phyloP scores from a whole-genome alignment of 495 filamentous ascomycete species.

The Penicillium cataractarum region DNA sequence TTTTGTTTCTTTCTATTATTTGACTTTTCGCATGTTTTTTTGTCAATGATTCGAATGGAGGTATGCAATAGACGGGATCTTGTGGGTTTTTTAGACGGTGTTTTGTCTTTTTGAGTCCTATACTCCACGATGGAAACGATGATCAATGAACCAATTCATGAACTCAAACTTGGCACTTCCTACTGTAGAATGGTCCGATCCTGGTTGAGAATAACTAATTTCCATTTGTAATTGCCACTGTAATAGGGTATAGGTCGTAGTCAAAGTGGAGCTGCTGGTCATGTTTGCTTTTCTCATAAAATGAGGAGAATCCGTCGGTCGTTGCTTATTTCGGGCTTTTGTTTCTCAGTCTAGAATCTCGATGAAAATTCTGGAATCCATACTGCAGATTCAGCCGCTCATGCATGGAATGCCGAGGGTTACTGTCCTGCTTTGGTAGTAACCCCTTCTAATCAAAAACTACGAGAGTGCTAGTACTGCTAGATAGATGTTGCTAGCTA shows the following conservation, averaged over 20 bases:
- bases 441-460: neutral
- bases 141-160: neutral
- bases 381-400: neutral
- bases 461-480: neutral
- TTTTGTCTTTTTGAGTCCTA: neutral
- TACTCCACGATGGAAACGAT: neutral
- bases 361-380: neutral
- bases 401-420: neutral
- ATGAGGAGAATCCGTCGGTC: neutral
- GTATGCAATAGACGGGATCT: neutral
- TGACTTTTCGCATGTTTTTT: neutral
- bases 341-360: neutral
- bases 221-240: neutral
- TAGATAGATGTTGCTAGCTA: neutral
- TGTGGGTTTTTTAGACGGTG: neutral
- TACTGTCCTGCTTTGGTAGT: neutral
- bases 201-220: neutral
- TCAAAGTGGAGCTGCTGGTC: neutral
- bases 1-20: neutral
- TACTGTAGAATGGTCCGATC: neutral
- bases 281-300: constrained; percentile 3
- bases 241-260: neutral
- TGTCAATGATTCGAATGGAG: neutral
- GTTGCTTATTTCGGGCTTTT: neutral
- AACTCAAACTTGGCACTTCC: neutral